Conservation (phyloP, 176 grass and related monocot genomes). For the Alloteropsis semialata region DNA sequence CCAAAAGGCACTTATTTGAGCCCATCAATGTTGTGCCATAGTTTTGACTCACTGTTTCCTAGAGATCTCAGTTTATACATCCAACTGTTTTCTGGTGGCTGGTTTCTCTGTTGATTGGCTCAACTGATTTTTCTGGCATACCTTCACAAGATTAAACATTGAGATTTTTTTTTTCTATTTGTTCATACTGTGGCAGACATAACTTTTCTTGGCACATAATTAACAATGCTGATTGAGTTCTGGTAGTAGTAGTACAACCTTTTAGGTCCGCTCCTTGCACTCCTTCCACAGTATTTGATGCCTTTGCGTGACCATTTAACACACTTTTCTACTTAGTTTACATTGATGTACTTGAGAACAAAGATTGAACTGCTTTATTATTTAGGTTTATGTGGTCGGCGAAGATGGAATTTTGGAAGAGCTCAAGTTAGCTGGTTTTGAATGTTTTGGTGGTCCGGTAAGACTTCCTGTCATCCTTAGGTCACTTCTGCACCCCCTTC, state of each 20-base stretch:
- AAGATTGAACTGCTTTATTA: constrained; percentile 11
- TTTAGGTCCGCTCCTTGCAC: not conserved
- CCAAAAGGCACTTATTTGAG: not conserved
- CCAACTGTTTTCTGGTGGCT: not conserved
- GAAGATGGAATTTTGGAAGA: constrained; percentile 96
- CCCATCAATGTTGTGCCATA: not conserved
- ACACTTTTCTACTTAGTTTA: not conserved
- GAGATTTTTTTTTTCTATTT: not conserved
- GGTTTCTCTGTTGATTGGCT: not conserved
- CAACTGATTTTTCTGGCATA: not conserved
- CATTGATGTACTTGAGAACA: not conserved
- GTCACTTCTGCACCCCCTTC: not conserved
- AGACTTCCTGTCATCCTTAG: constrained; percentile 25
- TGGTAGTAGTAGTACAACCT: not conserved
- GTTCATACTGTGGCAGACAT: not conserved
- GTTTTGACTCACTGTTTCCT: not conserved
- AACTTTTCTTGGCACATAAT: not conserved
- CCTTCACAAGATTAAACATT: not conserved
- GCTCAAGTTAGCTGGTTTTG: constrained; percentile 81
- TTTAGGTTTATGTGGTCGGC: constrained; percentile 93
- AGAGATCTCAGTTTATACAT: not conserved
- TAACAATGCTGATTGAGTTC: not conserved
- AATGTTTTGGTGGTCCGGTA: constrained; percentile 94
- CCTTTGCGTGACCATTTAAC: not conserved
- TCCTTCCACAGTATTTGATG: not conserved